Percentiles rank a stretch among this genome's conserved stretches.
Conservation (phyloP, 495 filamentous ascomycete genomes). For the Beverwykella pulmonaria region DNA sequence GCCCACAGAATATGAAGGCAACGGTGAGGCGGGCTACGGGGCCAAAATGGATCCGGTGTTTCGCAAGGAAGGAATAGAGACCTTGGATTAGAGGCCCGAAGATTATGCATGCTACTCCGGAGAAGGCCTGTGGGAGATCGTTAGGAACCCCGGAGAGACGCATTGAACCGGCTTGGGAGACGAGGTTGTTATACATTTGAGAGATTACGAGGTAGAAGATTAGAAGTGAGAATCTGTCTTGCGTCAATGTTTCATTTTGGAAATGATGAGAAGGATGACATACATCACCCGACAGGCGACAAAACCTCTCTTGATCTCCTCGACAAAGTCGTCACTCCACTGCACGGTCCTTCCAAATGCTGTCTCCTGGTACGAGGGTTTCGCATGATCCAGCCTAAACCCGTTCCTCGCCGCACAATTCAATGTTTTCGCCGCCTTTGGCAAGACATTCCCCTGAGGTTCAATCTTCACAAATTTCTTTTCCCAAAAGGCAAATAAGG, state of each 20-base stretch:
- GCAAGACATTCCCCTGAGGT: conserved; percentile 7
- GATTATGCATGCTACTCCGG: conserved; percentile 48
- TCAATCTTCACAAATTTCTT: not conserved
- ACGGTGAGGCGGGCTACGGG: conserved; percentile 56
- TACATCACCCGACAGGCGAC: conserved; percentile 10
- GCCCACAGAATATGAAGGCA: conserved; percentile 50
- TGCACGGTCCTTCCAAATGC: not conserved
- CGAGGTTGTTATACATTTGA: conserved; percentile 51
- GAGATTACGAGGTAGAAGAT: conserved; percentile 57
- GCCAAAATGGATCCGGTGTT: conserved; percentile 47
- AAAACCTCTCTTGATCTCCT: conserved; percentile 4
- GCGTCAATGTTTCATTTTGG: not conserved
- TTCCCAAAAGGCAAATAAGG: not conserved
- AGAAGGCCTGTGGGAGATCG: conserved; percentile 52
- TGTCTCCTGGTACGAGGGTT: not conserved
- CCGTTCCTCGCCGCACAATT: conserved; percentile 7
- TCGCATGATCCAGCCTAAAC: conserved; percentile 6
- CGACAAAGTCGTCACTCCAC: conserved; percentile 12
- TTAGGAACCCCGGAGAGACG: conserved; percentile 54
- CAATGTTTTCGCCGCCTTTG: not conserved
- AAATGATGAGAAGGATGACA: not conserved
- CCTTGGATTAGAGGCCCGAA: conserved; percentile 51
- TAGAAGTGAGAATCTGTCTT: not conserved
- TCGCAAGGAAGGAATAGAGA: conserved; percentile 50
- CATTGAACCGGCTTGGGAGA: conserved; percentile 60